Conservation (phyloP, 495 filamentous ascomycete genomes). For the Tuber melanosporum region DNA sequence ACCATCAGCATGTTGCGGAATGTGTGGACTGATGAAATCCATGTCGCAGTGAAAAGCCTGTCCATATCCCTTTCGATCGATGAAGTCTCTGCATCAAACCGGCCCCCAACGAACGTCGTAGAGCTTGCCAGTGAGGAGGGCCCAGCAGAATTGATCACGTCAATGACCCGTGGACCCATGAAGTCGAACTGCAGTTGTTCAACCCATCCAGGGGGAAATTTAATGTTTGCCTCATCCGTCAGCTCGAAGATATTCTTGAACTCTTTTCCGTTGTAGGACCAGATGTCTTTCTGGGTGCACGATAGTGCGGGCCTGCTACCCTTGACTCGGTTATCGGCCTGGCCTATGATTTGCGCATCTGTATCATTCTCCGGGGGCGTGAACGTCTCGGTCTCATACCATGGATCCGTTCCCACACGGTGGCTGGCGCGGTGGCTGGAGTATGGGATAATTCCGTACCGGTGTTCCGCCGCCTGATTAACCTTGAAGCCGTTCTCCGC, state of each 20-base stretch:
- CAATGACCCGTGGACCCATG: background rate
- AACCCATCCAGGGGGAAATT: background rate
- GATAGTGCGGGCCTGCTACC: background rate
- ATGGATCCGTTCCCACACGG: background rate
- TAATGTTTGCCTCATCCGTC: background rate
- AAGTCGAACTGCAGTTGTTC: background rate
- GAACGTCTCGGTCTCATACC: background rate
- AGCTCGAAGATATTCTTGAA: conserved; percentile 5
- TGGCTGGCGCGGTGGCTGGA: background rate
- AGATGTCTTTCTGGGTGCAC: conserved; percentile 1
- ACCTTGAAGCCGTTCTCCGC: background rate
- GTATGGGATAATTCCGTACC: background rate
- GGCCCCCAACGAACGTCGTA: background rate
- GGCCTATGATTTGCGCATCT: background rate
- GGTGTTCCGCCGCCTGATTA: background rate
- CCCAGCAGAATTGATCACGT: background rate
- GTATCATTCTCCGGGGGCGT: background rate
- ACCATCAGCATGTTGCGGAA: conserved; percentile 7
- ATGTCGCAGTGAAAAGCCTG: background rate
- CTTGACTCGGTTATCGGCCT: background rate
- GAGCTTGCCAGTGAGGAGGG: background rate
- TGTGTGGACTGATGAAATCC: background rate
- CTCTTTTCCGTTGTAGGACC: background rate
- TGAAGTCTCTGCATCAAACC: background rate
- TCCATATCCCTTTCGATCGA: background rate